A percentile compares a stretch with the other conserved stretches of the same genome.
Evolutionary conservation across 352 stramenopile species (phyloP).

Genomic region (Globisporangium canariense): DNA sequence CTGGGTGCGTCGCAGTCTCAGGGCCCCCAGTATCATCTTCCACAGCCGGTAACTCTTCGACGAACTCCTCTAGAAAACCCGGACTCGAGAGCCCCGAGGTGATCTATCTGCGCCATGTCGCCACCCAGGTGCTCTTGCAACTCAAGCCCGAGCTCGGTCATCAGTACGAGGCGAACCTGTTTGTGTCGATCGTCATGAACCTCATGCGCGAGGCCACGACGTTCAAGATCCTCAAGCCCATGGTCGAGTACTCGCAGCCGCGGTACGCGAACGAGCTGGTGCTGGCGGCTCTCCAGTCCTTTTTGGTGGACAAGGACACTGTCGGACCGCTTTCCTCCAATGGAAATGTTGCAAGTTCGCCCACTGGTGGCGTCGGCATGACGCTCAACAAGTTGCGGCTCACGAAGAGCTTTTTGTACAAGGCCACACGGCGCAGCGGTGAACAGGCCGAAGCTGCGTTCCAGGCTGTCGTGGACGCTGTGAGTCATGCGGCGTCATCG

Average conservation of each 20-base stretch:
- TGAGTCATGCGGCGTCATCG: constrained; percentile 42
- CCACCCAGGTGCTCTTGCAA: constrained; percentile 57
- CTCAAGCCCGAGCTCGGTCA: constrained; percentile 60
- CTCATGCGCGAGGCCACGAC: constrained; percentile 55
- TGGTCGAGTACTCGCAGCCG: constrained; percentile 66
- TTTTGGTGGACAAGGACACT: constrained; percentile 31
- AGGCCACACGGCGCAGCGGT: constrained; percentile 58
- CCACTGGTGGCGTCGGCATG: constrained; percentile 19
- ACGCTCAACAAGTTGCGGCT: constrained; percentile 53
- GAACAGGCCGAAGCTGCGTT: constrained; percentile 73
- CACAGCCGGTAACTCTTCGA: constrained; percentile 1
- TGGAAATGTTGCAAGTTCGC: constrained; percentile 14
- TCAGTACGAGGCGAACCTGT: constrained; percentile 50
- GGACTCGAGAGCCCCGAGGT: constrained; percentile 39
- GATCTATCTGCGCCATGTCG: constrained; percentile 64
- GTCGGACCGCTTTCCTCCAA: constrained; percentile 14
- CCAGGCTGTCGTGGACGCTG: constrained; percentile 62
- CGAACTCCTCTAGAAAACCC: constrained; percentile 21
- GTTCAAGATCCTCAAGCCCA: constrained; percentile 65
- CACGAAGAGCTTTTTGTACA: constrained; percentile 68
- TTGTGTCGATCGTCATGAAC: constrained; percentile 65
- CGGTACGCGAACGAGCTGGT: constrained; percentile 71
- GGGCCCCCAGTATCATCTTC: background rate
- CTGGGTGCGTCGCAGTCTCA: constrained; percentile 38
- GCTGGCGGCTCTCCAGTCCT: constrained; percentile 33